A percentile compares a stretch with the other conserved stretches of the same genome.
Conservation (phyloP, 148 eudicot species). For the Chenopodium berlandieri region DNA sequence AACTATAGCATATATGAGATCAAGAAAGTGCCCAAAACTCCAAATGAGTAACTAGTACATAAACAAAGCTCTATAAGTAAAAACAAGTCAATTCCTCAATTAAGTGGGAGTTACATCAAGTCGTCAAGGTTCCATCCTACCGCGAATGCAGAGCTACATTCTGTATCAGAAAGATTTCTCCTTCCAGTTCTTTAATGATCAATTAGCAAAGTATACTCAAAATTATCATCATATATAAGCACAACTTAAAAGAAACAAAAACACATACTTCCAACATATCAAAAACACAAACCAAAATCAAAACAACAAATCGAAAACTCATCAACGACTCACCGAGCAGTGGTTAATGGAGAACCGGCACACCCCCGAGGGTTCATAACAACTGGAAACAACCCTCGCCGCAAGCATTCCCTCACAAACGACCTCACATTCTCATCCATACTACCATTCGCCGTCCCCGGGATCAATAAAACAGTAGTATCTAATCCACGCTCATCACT, state of each 20-base stretch:
- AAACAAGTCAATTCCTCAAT: neutral
- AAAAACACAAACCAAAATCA: neutral
- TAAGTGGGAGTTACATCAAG: neutral
- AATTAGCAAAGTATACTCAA: neutral
- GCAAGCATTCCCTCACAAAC: conserved; percentile 66
- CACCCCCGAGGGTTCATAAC: conserved; percentile 97
- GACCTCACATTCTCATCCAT: conserved; percentile 43
- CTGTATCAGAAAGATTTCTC: neutral
- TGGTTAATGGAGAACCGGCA: conserved; percentile 85
- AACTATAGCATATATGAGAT: no score
- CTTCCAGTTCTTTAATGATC: neutral
- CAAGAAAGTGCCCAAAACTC: neutral
- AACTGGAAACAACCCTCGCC: conserved; percentile 74
- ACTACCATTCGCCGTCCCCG: conserved; percentile 80
- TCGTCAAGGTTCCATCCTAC: neutral
- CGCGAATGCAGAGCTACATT: neutral
- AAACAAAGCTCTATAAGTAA: neutral
- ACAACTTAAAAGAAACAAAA: neutral
- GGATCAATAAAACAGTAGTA: conserved; percentile 68
- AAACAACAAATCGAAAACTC: neutral
- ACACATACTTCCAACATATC: neutral
- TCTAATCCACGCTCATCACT: conserved; percentile 74
- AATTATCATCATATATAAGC: neutral
- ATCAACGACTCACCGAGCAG: conserved; percentile 52
- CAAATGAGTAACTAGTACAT: no score